These are phyloP conservation scores for Rhynchospora pubera DNA, from an alignment of 176 grass and related monocot species.

Conservation along the genomic window DNA sequence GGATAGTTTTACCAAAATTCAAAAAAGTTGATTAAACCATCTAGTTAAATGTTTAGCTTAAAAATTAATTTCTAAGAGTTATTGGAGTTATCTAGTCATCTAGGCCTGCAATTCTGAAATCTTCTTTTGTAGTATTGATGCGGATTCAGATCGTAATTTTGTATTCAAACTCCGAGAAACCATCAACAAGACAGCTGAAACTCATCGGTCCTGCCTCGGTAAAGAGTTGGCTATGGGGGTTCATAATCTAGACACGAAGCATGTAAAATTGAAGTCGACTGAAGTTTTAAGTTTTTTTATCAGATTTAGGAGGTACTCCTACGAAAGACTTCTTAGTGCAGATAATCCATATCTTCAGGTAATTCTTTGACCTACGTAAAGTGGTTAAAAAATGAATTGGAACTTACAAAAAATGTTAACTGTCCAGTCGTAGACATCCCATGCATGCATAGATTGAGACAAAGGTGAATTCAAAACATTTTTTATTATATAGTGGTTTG, in stretches of 20 bases:
- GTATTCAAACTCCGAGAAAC: slow-evolving; percentile 74
- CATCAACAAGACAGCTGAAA: slow-evolving; percentile 63
- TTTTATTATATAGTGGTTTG: background rate
- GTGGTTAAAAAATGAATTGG: background rate
- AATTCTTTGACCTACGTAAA: background rate
- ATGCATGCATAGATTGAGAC: background rate
- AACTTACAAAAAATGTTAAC: background rate
- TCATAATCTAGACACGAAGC: slow-evolving; percentile 85
- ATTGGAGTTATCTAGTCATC: background rate
- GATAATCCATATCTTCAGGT: slow-evolving; percentile 96
- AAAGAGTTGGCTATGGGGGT: slow-evolving; percentile 98
- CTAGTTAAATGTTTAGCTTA: background rate
- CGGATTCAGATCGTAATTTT: slow-evolving; percentile 95
- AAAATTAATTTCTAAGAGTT: background rate
- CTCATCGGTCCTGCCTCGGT: slow-evolving; percentile 84
- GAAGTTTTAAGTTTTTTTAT: slow-evolving; percentile 78
- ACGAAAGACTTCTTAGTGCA: slow-evolving; percentile 85
- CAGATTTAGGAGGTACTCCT: slow-evolving; percentile 59
- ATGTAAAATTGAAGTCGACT: slow-evolving; percentile 89
- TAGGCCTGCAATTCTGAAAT: background rate
- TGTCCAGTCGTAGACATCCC: background rate
- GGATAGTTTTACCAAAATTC: background rate
- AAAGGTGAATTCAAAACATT: background rate
- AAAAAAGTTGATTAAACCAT: slow-evolving; percentile 3
- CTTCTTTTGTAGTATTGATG: slow-evolving; percentile 57